A percentile compares a stretch with the other conserved stretches of the same genome.
These are phyloP conservation scores for Ganoderma leucocontextum DNA, from an alignment of 1,284 basidiomycete genomes.

Conservation along the genomic window DNA sequence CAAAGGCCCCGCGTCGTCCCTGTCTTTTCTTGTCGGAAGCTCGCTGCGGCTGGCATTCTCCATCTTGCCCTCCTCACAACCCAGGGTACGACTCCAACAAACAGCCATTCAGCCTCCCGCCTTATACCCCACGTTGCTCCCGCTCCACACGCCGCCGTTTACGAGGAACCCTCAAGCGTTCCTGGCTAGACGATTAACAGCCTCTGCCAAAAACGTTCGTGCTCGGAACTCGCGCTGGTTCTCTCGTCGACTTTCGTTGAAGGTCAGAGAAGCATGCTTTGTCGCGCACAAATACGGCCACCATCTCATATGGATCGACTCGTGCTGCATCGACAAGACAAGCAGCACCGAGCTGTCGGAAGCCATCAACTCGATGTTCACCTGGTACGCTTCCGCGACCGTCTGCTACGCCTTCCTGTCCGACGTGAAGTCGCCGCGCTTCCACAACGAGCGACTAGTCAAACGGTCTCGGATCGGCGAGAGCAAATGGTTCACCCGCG, in stretches of 20 bases:
- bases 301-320: constrained; percentile 4
- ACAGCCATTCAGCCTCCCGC: background rate
- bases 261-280: background rate
- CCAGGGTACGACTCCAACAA: background rate
- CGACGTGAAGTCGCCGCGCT: background rate
- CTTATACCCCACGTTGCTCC: background rate
- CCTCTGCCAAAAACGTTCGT: background rate
- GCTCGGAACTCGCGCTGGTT: constrained; percentile 1
- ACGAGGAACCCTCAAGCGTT: background rate
- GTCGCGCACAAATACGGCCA: background rate
- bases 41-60: background rate
- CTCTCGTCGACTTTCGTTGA: background rate
- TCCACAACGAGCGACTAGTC: background rate
- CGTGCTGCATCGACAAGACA: constrained; percentile 5
- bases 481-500: constrained; percentile 4
- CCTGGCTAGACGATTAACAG: background rate
- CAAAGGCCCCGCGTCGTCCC: background rate
- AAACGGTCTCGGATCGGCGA: background rate
- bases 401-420: constrained; percentile 5
- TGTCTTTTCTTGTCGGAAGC: background rate
- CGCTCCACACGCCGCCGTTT: background rate
- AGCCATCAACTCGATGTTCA: constrained; percentile 6
- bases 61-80: background rate
- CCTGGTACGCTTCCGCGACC: background rate
- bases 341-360: constrained; percentile 3